Evolutionary conservation across 1,139 yeast species (phyloP).

Genomic region (Waltiozyma sp.): DNA sequence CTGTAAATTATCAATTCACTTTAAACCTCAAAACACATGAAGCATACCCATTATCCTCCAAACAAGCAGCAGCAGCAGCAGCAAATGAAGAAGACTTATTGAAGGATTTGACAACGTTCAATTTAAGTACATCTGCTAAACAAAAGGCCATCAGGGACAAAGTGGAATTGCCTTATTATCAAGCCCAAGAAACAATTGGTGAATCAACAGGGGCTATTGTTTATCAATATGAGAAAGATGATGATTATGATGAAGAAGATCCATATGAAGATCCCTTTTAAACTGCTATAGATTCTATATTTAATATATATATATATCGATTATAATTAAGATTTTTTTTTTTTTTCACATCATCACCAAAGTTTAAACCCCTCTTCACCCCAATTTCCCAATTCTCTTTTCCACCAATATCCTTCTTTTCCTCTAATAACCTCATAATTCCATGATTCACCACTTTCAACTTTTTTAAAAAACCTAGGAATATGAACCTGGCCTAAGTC

Average conservation of each 20-base stretch:
- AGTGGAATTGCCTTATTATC: constrained; percentile 80
- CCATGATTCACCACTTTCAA: constrained; percentile 21
- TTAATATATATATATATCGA: too few species aligned
- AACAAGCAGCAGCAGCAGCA: constrained; percentile 22
- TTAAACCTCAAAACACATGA: constrained; percentile 43
- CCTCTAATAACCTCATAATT: constrained; percentile 59
- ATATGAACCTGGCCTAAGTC: constrained; percentile 32
- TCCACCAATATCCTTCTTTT: constrained; percentile 66
- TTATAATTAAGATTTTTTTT: too few species aligned
- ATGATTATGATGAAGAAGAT: constrained; percentile 95
- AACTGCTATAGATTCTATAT: too few species aligned
- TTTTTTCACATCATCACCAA: neutral
- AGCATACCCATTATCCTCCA: constrained; percentile 16
- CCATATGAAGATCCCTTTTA: constrained; percentile 94
- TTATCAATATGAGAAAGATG: constrained; percentile 73
- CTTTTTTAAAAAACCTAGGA: constrained; percentile 55
- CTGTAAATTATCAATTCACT: constrained; percentile 43
- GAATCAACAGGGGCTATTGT: constrained; percentile 88
- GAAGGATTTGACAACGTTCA: constrained; percentile 77
- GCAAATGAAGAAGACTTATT: constrained; percentile 35
- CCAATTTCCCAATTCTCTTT: constrained; percentile 56
- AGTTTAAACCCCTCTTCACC: constrained; percentile 20
- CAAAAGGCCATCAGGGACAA: constrained; percentile 73
- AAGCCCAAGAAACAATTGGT: constrained; percentile 57
- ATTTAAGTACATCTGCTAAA: constrained; percentile 59